Percentiles rank a stretch among this genome's conserved stretches.
These are phyloP conservation scores for Yamadazyma sp. DNA, from an alignment of 1,139 yeast species.

Conservation along the genomic window DNA sequence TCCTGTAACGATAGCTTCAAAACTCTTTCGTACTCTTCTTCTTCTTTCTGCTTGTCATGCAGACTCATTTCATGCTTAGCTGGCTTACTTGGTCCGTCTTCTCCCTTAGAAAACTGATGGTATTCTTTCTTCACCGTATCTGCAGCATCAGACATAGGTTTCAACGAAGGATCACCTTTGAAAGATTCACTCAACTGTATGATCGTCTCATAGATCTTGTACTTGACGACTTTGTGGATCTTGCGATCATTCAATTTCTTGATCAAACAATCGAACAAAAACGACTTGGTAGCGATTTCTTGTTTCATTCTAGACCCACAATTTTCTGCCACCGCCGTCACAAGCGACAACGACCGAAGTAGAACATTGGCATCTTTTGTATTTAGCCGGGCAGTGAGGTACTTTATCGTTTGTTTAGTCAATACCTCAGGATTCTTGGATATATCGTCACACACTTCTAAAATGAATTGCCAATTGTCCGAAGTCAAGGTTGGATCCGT, in stretches of 20 bases:
- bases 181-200: constrained; percentile 62
- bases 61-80: constrained; percentile 53
- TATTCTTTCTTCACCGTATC: constrained; percentile 40
- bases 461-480: constrained; percentile 83
- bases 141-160: constrained; percentile 66
- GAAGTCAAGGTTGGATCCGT: constrained; percentile 78
- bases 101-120: constrained; percentile 37
- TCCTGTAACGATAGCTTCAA: constrained; percentile 77
- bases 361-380: constrained; percentile 79
- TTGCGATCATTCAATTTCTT: constrained; percentile 54
- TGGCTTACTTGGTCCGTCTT: constrained; percentile 55
- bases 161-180: constrained; percentile 70
- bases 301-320: constrained; percentile 89
- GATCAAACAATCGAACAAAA: constrained; percentile 55
- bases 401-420: constrained; percentile 51
- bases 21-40: constrained; percentile 77
- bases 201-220: constrained; percentile 64
- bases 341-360: constrained; percentile 67
- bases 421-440: constrained; percentile 67
- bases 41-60: constrained; percentile 59
- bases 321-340: constrained; percentile 83
- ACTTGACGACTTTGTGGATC: constrained; percentile 69
- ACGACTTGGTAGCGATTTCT: constrained; percentile 71
- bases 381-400: constrained; percentile 53
- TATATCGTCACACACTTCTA: constrained; percentile 83